Percentiles rank a stretch among this genome's conserved stretches.
phyloP scores from a whole-genome alignment of 768 basidiomycete genomes.

The Amanita exitialis region DNA sequence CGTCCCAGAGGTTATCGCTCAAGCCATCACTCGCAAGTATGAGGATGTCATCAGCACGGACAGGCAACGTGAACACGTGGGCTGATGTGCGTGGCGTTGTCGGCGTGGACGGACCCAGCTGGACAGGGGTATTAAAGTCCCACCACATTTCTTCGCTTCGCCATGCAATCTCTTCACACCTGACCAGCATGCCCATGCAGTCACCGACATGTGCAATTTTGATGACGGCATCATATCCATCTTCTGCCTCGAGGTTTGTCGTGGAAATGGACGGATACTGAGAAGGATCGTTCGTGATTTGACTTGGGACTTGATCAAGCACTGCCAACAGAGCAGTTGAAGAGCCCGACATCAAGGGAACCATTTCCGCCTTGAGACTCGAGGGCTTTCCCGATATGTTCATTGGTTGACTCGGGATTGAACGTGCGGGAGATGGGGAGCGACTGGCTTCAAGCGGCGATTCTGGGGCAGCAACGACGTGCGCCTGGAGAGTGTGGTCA shows the following conservation, averaged over 20 bases:
- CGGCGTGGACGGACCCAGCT: constrained; percentile 26
- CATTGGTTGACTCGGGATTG: background rate
- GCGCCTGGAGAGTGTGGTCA: constrained; percentile 52
- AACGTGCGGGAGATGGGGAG: constrained; percentile 11
- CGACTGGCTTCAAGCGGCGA: constrained; percentile 3
- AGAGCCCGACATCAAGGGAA: constrained; percentile 5
- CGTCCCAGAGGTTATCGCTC: constrained; percentile 84
- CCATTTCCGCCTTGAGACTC: constrained; percentile 1
- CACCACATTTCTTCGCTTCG: constrained; percentile 93
- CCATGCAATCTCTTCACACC: constrained; percentile 73
- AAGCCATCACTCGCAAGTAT: constrained; percentile 78
- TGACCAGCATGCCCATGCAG: constrained; percentile 80
- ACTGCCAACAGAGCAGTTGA: constrained; percentile 8
- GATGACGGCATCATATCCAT: constrained; percentile 45
- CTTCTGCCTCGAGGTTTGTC: constrained; percentile 13
- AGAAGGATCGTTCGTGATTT: constrained; percentile 5
- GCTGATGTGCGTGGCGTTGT: constrained; percentile 38
- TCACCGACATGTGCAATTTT: constrained; percentile 83
- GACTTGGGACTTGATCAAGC: constrained; percentile 12
- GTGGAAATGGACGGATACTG: background rate
- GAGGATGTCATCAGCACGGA: constrained; percentile 62
- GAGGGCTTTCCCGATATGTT: background rate
- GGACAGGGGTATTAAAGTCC: constrained; percentile 42
- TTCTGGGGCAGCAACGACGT: constrained; percentile 28
- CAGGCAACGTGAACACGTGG: constrained; percentile 59